phyloP scores from a whole-genome alignment of 1,139 yeast genomes.

The Taphrina deformans region DNA sequence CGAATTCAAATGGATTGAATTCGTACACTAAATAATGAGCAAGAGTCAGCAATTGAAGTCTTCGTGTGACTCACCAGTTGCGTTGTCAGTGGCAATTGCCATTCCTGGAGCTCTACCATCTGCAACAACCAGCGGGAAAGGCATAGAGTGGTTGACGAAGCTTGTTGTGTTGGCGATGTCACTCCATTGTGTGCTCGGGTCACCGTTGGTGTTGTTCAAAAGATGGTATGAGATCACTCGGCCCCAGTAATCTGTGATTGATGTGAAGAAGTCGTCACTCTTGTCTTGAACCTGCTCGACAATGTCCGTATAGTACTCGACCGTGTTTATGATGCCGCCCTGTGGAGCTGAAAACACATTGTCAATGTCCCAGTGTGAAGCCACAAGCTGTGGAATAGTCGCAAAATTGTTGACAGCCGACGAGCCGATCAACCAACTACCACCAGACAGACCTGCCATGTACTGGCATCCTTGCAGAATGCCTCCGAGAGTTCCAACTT shows the following conservation, averaged over 20 bases:
- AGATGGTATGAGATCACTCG: conserved; percentile 72
- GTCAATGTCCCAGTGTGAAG: conserved; percentile 43
- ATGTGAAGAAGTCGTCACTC: conserved; percentile 66
- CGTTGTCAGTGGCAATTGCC: conserved; percentile 42
- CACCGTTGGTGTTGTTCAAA: conserved; percentile 55
- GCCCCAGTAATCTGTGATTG: conserved; percentile 82
- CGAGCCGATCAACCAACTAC: conserved; percentile 79
- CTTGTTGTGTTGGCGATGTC: conserved; percentile 54
- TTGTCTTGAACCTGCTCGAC: conserved; percentile 60
- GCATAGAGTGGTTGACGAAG: conserved; percentile 65
- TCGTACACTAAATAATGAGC: too few species aligned
- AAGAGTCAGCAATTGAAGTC: too few species aligned
- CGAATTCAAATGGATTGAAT: conserved; percentile 77
- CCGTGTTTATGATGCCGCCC: conserved; percentile 49
- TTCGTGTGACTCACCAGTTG: conserved; percentile 48
- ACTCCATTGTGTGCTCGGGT: conserved; percentile 67
- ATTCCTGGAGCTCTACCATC: conserved; percentile 69
- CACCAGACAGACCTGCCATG: conserved; percentile 80
- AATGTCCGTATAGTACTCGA: conserved; percentile 58
- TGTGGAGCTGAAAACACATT: conserved; percentile 50
- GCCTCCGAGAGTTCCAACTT: conserved; percentile 68
- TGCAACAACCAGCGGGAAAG: conserved; percentile 78
- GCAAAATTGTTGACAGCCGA: conserved; percentile 44
- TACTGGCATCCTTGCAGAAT: conserved; percentile 76
- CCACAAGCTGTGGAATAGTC: conserved; percentile 36